phyloP scores from a whole-genome alignment of 1,284 basidiomycete genomes.

The Papiliotrema fonsecae region DNA sequence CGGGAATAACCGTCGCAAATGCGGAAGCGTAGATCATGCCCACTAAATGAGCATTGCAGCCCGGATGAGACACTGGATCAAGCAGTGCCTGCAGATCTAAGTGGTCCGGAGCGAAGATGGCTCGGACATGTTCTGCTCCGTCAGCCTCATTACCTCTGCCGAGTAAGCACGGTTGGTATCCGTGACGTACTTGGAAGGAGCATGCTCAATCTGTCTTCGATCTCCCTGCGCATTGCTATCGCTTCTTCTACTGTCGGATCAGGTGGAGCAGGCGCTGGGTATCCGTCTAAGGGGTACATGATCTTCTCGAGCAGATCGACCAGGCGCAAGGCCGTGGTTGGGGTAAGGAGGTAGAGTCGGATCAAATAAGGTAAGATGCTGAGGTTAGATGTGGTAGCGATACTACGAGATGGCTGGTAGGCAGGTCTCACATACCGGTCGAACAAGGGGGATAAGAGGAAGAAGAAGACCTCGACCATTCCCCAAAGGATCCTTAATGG shows the following conservation, averaged over 20 bases:
- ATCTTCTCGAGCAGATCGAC: conserved; percentile 29
- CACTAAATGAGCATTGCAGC: conserved; percentile 41
- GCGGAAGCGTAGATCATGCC: conserved; percentile 31
- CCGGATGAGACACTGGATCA: conserved; percentile 26
- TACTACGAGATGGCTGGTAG: too few relatives aligned
- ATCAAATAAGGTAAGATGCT: conserved; percentile 32
- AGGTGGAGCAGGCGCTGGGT: conserved; percentile 32
- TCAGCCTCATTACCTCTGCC: neutral
- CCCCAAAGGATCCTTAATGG: conserved; percentile 15
- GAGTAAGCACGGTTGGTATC: neutral
- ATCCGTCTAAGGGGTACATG: conserved; percentile 40
- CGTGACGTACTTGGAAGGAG: conserved; percentile 26
- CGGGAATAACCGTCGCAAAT: conserved; percentile 27
- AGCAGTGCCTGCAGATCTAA: conserved; percentile 12
- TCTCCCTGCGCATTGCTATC: conserved; percentile 7
- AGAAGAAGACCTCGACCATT: conserved; percentile 16
- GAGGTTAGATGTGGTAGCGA: neutral
- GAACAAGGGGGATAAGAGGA: conserved; percentile 19
- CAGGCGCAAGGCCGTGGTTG: conserved; percentile 13
- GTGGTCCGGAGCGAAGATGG: conserved; percentile 6
- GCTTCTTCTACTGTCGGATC: conserved; percentile 39
- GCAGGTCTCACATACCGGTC: conserved; percentile 26
- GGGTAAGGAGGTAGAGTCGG: conserved; percentile 12
- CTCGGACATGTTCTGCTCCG: neutral
- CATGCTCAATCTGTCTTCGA: conserved; percentile 22